A percentile compares a stretch with the other conserved stretches of the same genome.
Evolutionary conservation across 495 filamentous ascomycete species (phyloP).

Genomic region (Diplogelasinospora grovesii): DNA sequence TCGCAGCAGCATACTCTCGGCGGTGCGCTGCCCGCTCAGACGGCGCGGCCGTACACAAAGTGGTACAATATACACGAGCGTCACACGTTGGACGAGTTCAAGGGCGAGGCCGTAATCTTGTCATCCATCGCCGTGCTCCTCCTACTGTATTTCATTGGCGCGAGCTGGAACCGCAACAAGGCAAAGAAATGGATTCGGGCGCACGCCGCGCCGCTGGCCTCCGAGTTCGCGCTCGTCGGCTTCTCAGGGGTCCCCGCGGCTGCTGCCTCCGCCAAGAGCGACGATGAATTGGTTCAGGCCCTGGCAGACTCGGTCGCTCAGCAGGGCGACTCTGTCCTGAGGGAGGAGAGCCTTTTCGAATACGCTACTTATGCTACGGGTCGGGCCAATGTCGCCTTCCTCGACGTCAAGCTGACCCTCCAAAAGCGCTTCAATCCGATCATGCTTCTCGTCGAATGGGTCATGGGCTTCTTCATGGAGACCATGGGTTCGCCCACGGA

Average conservation of each 20-base stretch:
- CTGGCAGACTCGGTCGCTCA: conserved; percentile 23
- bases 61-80: conserved; percentile 98
- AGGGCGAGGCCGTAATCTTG: conserved; percentile 76
- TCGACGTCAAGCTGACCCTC: conserved; percentile 76
- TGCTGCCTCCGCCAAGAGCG: conserved; percentile 27
- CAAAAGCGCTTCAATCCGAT: conserved; percentile 88
- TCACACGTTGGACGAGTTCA: conserved; percentile 70
- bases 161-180: conserved; percentile 68
- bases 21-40: conserved; percentile 43
- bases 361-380: conserved; percentile 89
- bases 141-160: conserved; percentile 75
- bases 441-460: conserved; percentile 57
- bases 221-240: conserved; percentile 87
- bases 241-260: conserved; percentile 47
- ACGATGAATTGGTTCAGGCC: conserved; percentile 35
- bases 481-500: conserved; percentile 65
- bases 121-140: conserved; percentile 66
- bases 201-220: conserved; percentile 60
- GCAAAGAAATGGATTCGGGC: conserved; percentile 74
- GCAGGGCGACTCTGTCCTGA: conserved; percentile 56
- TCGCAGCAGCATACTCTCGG: conserved; percentile 26
- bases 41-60: conserved; percentile 65
- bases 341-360: conserved; percentile 78
- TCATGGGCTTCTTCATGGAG: conserved; percentile 66
- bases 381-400: conserved; percentile 84